phyloP scores from a whole-genome alignment of 495 filamentous ascomycete genomes.

The Cudoniella acicularis region DNA sequence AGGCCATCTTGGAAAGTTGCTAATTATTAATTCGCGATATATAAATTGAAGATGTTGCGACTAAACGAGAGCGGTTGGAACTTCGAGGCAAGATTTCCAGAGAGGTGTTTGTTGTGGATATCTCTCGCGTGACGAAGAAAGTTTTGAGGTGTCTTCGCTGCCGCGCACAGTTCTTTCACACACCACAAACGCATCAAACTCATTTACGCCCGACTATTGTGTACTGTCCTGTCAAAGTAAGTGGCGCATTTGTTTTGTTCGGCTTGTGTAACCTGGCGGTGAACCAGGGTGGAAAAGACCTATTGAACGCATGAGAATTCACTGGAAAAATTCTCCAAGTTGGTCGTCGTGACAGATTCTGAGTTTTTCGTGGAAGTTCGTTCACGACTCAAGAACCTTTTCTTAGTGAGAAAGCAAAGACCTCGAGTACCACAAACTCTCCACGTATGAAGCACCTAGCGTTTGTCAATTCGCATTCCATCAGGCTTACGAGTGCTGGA shows the following conservation, averaged over 20 bases:
- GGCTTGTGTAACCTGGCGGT: no score
- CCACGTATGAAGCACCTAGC: no score
- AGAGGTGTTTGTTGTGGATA: not conserved
- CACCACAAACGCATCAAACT: not conserved
- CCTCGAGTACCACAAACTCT: not conserved
- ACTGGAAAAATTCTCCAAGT: no score
- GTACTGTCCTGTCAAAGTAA: not conserved
- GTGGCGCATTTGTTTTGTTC: no score
- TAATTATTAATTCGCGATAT: not conserved
- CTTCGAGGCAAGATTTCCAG: no score
- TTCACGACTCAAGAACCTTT: not conserved
- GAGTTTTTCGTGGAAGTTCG: not conserved
- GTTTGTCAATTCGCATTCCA: no score
- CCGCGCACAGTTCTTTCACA: not conserved
- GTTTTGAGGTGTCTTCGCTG: not conserved
- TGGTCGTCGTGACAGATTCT: no score
- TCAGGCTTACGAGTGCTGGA: not conserved
- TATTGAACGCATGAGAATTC: no score
- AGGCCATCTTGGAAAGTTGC: conserved; percentile 10
- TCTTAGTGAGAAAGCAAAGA: not conserved
- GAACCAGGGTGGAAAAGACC: no score
- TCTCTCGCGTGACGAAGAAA: not conserved
- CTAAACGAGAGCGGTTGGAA: not conserved
- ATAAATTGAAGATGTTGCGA: not conserved
- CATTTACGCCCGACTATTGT: not conserved